Evolutionary conservation across 2,329 filamentous ascomycete genomes (phyloP).

Genomic region (Zymoseptoria pseudotritici): DNA sequence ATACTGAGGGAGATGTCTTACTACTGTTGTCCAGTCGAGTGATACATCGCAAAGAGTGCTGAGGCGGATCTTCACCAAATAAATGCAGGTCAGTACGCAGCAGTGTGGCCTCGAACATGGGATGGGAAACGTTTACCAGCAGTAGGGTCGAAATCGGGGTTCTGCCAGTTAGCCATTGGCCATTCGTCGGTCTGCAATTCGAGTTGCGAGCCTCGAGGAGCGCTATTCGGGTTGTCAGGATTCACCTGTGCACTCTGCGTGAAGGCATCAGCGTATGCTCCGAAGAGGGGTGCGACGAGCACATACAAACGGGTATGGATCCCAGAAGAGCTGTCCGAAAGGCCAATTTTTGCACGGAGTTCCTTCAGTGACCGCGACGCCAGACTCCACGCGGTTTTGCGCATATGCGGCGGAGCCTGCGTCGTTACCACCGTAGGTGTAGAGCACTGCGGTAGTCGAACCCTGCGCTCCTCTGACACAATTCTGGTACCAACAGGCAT

Average conservation of each 20-base stretch:
- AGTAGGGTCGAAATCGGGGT: conserved; percentile 2
- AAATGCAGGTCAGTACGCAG: neutral
- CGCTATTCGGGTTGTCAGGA: neutral
- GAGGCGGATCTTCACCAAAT: neutral
- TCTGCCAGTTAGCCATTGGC: conserved; percentile 7
- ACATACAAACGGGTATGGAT: conserved; percentile 2
- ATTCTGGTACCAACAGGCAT: conserved; percentile 10
- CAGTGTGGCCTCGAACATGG: neutral
- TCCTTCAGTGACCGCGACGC: conserved; percentile 1
- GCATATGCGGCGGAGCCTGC: neutral
- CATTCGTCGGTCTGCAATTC: conserved; percentile 7
- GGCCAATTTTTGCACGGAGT: conserved; percentile 7
- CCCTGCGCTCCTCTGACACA: conserved; percentile 4
- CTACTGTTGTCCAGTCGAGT: conserved; percentile 3
- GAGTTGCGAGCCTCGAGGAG: neutral
- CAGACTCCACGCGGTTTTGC: conserved; percentile 5
- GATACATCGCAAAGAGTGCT: conserved; percentile 7
- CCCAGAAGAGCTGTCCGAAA: conserved; percentile 8
- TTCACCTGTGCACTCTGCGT: neutral
- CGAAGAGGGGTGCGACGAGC: neutral
- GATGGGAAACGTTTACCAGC: neutral
- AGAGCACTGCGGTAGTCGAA: conserved; percentile 1
- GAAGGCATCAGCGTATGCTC: neutral
- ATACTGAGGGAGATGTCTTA: neutral
- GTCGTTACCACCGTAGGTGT: conserved; percentile 4